Evolutionary conservation across 179 eudicot genomes (phyloP).

Genomic region (Amaranthus tricolor): DNA sequence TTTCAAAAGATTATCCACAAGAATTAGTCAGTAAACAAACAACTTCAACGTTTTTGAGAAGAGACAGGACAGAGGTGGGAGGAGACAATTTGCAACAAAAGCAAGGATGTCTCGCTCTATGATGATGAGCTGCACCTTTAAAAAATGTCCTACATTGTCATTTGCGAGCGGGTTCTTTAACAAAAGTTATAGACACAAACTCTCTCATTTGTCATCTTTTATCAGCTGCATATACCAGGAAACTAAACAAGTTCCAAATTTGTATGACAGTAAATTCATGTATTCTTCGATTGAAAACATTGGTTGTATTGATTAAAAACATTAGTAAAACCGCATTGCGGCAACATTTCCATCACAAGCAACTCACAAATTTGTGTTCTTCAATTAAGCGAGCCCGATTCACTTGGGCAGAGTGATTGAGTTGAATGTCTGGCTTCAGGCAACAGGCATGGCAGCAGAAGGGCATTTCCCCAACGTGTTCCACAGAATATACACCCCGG

Average conservation of each 20-base stretch:
- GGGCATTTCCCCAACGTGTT: constrained; percentile 96
- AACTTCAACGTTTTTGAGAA: too few species aligned
- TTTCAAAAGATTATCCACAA: too few species aligned
- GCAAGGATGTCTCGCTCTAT: too few species aligned
- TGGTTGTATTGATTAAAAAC: neutral
- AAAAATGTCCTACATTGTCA: neutral
- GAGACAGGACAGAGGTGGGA: too few species aligned
- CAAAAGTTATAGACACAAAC: neutral
- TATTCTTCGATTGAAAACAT: too few species aligned
- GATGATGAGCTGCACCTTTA: constrained; percentile 2
- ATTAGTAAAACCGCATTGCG: too few species aligned
- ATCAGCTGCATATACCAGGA: neutral
- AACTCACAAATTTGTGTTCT: neutral
- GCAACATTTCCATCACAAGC: neutral
- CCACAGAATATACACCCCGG: constrained; percentile 97
- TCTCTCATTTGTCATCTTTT: neutral
- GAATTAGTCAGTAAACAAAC: too few species aligned
- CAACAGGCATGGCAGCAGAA: constrained; percentile 54
- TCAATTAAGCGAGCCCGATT: too few species aligned
- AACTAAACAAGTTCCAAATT: neutral
- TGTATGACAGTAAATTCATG: neutral
- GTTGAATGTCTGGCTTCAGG: constrained; percentile 14
- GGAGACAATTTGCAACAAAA: too few species aligned
- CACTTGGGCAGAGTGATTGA: neutral
- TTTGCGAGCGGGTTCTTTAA: neutral